Percentiles rank a stretch among this genome's conserved stretches.
phyloP scores from a whole-genome alignment of 116 monocot genomes.

The Papilionanthe hybrid region DNA sequence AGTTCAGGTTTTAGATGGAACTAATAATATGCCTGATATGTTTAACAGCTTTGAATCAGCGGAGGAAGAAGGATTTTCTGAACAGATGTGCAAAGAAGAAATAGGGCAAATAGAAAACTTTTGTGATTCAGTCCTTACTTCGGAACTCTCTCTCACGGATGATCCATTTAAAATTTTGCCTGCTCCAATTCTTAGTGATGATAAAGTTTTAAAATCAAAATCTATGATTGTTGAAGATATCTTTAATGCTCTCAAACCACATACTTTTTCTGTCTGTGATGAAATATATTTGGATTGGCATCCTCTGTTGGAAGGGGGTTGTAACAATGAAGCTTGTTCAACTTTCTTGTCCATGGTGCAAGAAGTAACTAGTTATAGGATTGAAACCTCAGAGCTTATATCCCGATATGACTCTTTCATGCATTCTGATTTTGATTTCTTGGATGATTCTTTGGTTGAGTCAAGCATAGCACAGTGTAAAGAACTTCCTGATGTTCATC shows the following conservation, averaged over 20 bases:
- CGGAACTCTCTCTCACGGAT: constrained; percentile 74
- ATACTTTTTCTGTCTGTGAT: constrained; percentile 60
- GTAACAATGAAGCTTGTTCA: constrained; percentile 62
- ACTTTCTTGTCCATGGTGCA: constrained; percentile 30
- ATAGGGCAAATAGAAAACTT: constrained; percentile 23
- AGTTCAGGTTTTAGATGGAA: constrained; percentile 59
- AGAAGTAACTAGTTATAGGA: constrained; percentile 20
- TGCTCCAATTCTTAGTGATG: constrained; percentile 52
- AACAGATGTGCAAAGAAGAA: constrained; percentile 44
- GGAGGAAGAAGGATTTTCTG: constrained; percentile 24
- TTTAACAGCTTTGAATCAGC: constrained; percentile 24
- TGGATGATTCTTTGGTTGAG: constrained; percentile 40
- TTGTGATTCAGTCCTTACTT: constrained; percentile 62
- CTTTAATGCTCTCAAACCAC: constrained; percentile 41
- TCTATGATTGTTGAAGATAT: constrained; percentile 28
- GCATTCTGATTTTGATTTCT: constrained; percentile 33
- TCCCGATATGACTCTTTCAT: constrained; percentile 6
- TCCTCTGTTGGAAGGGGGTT: constrained; percentile 55
- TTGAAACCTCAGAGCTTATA: constrained; percentile 25
- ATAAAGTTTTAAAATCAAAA: constrained; percentile 26
- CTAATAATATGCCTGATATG: constrained; percentile 27
- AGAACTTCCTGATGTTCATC: constrained; percentile 19
- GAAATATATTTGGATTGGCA: constrained; percentile 96
- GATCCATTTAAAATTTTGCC: constrained; percentile 72
- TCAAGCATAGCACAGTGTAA: constrained; percentile 13